phyloP scores from a whole-genome alignment of 2,329 filamentous ascomycete genomes.

The Cladophialophora immunda region DNA sequence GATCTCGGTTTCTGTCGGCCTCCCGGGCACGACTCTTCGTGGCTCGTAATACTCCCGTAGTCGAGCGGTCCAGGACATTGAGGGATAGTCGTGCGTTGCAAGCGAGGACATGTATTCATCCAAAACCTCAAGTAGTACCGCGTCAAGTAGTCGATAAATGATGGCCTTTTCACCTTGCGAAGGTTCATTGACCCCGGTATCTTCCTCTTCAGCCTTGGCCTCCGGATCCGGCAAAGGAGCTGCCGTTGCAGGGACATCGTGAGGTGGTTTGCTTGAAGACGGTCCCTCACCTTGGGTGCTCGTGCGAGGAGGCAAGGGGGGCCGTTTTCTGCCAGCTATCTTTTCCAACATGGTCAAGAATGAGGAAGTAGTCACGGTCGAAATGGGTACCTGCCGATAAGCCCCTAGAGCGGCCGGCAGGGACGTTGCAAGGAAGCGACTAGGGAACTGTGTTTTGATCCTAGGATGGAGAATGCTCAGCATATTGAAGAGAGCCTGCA shows the following conservation, averaged over 20 bases:
- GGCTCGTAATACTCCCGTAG: slow-evolving; percentile 68
- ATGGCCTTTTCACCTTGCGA: slow-evolving; percentile 60
- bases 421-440: slow-evolving; percentile 70
- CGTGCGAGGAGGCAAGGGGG: slow-evolving; percentile 66
- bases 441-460: slow-evolving; percentile 71
- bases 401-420: slow-evolving; percentile 68
- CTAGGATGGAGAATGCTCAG: slow-evolving; percentile 66
- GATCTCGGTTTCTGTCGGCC: slow-evolving; percentile 58
- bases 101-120: slow-evolving; percentile 62
- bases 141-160: slow-evolving; percentile 65
- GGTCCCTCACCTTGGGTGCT: slow-evolving; percentile 47
- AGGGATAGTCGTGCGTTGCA: slow-evolving; percentile 26
- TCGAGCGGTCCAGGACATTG: slow-evolving; percentile 56
- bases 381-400: slow-evolving; percentile 63
- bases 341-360: slow-evolving; percentile 67
- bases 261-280: slow-evolving; percentile 37
- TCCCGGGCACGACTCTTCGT: slow-evolving; percentile 58
- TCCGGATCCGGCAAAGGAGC: slow-evolving; percentile 64
- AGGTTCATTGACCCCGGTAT: slow-evolving; percentile 52
- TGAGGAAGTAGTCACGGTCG: slow-evolving; percentile 65
- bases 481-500: slow-evolving; percentile 60
- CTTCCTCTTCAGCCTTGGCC: slow-evolving; percentile 61
- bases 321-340: slow-evolving; percentile 65
- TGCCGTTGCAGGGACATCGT: slow-evolving; percentile 42
- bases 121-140: slow-evolving; percentile 68